Conservation (phyloP, 176 grass and related monocot species). For the Chrysopogon serrulatus region DNA sequence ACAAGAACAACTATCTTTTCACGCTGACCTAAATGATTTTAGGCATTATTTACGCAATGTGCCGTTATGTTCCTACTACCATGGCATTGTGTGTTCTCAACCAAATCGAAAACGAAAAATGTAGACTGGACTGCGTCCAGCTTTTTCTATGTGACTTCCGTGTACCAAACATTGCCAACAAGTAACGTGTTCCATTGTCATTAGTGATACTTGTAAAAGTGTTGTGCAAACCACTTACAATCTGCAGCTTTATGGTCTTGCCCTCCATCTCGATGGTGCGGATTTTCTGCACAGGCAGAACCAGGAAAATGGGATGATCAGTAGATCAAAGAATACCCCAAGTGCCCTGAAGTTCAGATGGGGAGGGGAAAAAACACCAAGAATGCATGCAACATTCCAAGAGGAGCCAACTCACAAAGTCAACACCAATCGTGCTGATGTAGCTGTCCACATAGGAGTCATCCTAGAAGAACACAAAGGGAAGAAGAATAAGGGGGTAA, state of each 20-base stretch:
- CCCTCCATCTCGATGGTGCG: conserved; percentile 67
- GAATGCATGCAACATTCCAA: not conserved
- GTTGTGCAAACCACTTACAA: conserved; percentile 34
- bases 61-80: not conserved
- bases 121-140: not conserved
- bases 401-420: conserved; percentile 48
- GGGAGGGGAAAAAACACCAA: not conserved
- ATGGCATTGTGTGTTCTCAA: not conserved
- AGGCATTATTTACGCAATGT: not conserved
- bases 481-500: not conserved
- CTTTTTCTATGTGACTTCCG: not conserved
- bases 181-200: not conserved
- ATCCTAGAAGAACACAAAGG: conserved; percentile 41
- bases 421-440: conserved; percentile 77
- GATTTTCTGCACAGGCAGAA: conserved; percentile 50
- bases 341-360: not conserved
- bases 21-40: not conserved
- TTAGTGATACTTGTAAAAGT: not conserved
- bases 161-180: not conserved
- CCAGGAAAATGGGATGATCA: not conserved
- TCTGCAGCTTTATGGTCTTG: conserved; percentile 74
- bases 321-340: not conserved
- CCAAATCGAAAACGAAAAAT: not conserved
- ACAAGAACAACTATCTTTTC: not conserved
- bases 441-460: conserved; percentile 75